phyloP scores from a whole-genome alignment of 2,329 filamentous ascomycete genomes.

The Trichoderma citrinoviride region DNA sequence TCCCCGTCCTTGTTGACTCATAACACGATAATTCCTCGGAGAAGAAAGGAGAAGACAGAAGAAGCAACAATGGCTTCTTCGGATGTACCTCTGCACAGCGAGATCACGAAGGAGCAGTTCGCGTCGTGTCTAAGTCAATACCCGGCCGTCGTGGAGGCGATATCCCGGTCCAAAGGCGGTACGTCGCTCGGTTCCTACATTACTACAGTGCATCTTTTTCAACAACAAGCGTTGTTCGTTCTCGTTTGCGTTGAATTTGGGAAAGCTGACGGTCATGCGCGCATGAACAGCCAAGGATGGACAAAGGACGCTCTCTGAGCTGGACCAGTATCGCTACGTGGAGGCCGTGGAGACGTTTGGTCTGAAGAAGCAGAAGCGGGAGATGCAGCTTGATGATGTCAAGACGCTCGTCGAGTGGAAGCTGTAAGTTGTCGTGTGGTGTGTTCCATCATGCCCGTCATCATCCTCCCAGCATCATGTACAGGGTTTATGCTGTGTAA shows the following conservation, averaged over 20 bases:
- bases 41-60: neutral
- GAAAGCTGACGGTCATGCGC: neutral
- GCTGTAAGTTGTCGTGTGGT: slow-evolving; percentile 48
- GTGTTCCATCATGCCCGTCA: neutral
- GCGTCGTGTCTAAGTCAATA: slow-evolving; percentile 39
- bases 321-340: slow-evolving; percentile 60
- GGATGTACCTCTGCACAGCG: slow-evolving; percentile 18
- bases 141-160: slow-evolving; percentile 39
- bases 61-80: neutral
- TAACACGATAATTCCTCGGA: neutral
- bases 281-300: slow-evolving; percentile 43
- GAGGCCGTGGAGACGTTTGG: slow-evolving; percentile 50
- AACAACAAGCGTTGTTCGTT: neutral
- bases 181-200: slow-evolving; percentile 20
- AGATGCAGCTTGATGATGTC: slow-evolving; percentile 57
- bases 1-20: neutral
- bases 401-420: slow-evolving; percentile 68
- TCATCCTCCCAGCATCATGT: neutral
- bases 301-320: slow-evolving; percentile 51
- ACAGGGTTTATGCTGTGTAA: neutral
- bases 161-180: slow-evolving; percentile 48
- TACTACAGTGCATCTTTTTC: too few species aligned
- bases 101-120: slow-evolving; percentile 37
- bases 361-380: slow-evolving; percentile 31
- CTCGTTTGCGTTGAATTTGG: neutral